Base-by-base conservation (phyloP, 2,329 filamentous ascomycete genomes). In the Bertia moriformis region DNA sequence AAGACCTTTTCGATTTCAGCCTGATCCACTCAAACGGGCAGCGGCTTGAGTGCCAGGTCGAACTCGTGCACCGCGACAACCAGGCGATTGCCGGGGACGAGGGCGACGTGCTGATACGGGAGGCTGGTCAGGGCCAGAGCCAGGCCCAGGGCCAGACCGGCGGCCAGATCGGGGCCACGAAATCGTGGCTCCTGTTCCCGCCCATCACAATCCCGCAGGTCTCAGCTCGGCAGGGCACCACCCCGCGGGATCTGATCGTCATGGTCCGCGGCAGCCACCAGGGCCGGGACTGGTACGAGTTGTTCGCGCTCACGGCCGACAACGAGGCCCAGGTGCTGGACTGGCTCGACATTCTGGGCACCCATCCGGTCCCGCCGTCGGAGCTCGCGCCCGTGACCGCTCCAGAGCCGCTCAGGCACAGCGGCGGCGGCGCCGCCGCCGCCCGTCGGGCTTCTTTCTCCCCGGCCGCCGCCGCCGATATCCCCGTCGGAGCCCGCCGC, bases 91-190 rank as follows among this genome's bases (percentile, higher is more conserved):
- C 71, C 24, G 71, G 72, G 3, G 73, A 80, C 44, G 65, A 72
- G 38, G 87, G 89, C 4, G 91, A 98, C 55, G 56, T 98, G n/a
- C 71, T 98, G 17, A 81, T 98, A 41, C 88, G 89, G 47, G 88
- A 96, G 57, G 76, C 87, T n/a, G 86, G 87, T 35, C 71, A 74
- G 39, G 69, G 71, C 22, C 7, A 27, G n/a, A n/a, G n/a, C n/a
- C n/a, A n/a, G n/a, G n/a, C n/a, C n/a, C n/a, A n/a, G n/a, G n/a
- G n/a, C n/a, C n/a, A n/a, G n/a, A n/a, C n/a, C n/a, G n/a, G n/a
- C n/a, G n/a, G n/a, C n/a, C n/a, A n/a, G n/a, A n/a, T 4, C 77
- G 81, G 13, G n/a, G n/a, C n/a, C n/a, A n/a, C n/a, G n/a, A 74
- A 77, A 39, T 64, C 67, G 19, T 96, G 86, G 77, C 70, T 98